Conservation (phyloP, 2,329 filamentous ascomycete genomes). For the Trichoderma aggressivum region DNA sequence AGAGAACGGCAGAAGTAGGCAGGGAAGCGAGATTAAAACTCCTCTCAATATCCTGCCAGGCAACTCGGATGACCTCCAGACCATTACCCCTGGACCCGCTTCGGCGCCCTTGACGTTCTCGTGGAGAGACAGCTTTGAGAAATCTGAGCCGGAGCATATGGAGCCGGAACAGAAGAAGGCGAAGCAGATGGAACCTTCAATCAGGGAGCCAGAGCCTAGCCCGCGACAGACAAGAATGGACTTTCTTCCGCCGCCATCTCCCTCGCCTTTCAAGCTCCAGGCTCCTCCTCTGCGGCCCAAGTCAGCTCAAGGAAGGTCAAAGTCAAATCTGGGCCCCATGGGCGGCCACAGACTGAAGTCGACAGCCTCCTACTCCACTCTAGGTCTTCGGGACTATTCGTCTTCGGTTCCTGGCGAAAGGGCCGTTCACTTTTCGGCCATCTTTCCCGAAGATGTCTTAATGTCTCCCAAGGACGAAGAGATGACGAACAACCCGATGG, state of each 20-base stretch:
- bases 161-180: conserved; percentile 10
- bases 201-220: neutral
- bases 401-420: conserved; percentile 30
- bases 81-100: conserved; percentile 60
- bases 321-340: conserved; percentile 14
- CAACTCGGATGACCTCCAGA: conserved; percentile 34
- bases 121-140: conserved; percentile 50
- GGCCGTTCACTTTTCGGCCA: conserved; percentile 36
- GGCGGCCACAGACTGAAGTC: conserved; percentile 35
- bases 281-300: conserved; percentile 13
- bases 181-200: conserved; percentile 3
- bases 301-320: conserved; percentile 17
- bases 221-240: neutral
- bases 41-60: neutral
- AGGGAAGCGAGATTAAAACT: conserved; percentile 34
- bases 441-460: conserved; percentile 47
- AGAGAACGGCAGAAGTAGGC: conserved; percentile 46
- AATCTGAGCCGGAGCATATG: neutral
- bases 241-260: conserved; percentile 14
- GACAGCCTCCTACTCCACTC: conserved; percentile 35
- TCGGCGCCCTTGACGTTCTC: conserved; percentile 63
- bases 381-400: conserved; percentile 40
- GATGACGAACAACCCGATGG: conserved; percentile 68
- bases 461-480: conserved; percentile 70
- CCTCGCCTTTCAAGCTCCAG: conserved; percentile 21